Base-by-base conservation (phyloP, 1,139 yeast species). In the Hansenula anomala region DNA sequence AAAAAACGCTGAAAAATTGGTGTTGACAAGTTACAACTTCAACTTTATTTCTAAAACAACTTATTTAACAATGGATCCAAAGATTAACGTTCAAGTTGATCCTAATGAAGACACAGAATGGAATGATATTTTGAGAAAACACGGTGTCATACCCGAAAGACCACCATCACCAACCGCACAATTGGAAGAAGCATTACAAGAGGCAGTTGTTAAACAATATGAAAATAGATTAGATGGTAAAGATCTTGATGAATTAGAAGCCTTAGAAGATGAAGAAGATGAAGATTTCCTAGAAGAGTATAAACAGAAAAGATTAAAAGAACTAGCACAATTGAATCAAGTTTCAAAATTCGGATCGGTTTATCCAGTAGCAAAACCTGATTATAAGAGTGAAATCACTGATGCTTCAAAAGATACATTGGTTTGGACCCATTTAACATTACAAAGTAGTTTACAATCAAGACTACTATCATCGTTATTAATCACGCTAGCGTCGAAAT, bases 91-190 rank as follows among this genome's bases (percentile, higher is more conserved):
- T 37, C 90, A 89, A 62, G 97, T 90, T 40, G 90, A 92, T 63
- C 97, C 96, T 28, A 78, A 76, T 46, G 98, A 92, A 62, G 99
- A 92, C 58, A 92, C 98, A 1, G 98, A 92, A 61, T 92, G 99
- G 98, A 92, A 92, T 59, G 99, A 92, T 62, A 89, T 92, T 48
- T 71, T 92, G 35, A 70, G 99, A 47, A 75, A 78, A 7, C 88
- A 90, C 48, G 97, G 97, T 12, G 79, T 92, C 45, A 88, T 92
- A 38, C 98, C 98, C 0, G 90, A 87, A 57, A 80, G 82, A 52
- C 89, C 95, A 25, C 92, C 94, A 18, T 87, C 95, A 22, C 96
- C 96, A 13, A 76, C 95, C 0, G 87, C 75, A 33, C 85, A 88
- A 60, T 61, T 92, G 36, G 97, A 92, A 56, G 90, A 82, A 49